phyloP scores from a whole-genome alignment of 345 rosid species.

The Aegle marmelos region DNA sequence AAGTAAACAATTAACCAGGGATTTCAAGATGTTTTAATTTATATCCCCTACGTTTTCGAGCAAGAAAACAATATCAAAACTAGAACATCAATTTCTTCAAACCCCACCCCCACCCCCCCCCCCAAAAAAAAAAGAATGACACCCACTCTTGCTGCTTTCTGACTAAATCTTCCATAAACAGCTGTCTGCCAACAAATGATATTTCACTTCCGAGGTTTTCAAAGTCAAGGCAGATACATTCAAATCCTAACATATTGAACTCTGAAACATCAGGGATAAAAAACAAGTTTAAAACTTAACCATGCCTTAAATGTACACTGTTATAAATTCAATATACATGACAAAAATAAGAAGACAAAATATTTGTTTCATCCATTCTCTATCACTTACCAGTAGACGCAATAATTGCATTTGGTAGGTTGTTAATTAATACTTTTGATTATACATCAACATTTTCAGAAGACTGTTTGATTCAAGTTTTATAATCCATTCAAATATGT shows the following conservation, averaged over 20 bases:
- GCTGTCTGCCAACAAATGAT: background rate
- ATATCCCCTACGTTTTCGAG: no score
- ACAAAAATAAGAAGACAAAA: background rate
- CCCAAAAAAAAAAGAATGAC: background rate
- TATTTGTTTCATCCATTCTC: background rate
- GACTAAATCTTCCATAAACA: background rate
- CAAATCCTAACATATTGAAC: background rate
- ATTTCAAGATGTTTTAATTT: no score
- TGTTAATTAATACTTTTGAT: background rate
- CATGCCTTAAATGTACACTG: background rate
- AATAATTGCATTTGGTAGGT: background rate
- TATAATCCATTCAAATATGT: background rate
- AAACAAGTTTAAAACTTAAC: background rate
- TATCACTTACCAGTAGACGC: background rate
- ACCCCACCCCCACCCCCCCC: no score
- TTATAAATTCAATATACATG: background rate
- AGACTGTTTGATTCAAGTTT: background rate
- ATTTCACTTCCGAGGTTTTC: background rate
- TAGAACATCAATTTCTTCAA: no score
- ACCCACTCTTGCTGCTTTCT: background rate
- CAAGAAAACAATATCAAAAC: no score
- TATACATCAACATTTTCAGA: background rate
- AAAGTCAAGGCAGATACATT: background rate
- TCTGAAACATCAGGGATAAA: background rate
- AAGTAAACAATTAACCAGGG: no score